Base-by-base conservation (phyloP, 2,329 filamentous ascomycete species). In the Xylariaceae sp. region DNA sequence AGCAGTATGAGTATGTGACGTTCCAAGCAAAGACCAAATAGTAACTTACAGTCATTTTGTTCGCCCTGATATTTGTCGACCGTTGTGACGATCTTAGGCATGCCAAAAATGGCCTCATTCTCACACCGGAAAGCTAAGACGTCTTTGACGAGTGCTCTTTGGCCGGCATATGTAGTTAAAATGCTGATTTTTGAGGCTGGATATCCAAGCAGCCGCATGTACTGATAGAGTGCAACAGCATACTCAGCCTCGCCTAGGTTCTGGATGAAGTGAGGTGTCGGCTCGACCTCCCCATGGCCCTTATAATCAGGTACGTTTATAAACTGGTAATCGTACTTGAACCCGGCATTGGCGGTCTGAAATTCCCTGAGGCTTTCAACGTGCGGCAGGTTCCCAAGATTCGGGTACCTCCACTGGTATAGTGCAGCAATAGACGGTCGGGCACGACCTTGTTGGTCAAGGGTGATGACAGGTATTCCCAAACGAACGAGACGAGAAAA, bases 1-100 rank as follows among this genome's bases (percentile, higher is more conserved):
- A 6, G 34, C 4, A 16, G 39, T n/a, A 28, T 63, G 11, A 61
- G 52, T 34, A 44, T 3, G 11, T 56, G 29, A 16, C n/a, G 49
- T 33, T 21, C 8, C 2, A 26, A 39, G 5, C 17, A 26, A 34
- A 44, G 11, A 21, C 33, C 6, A 6, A 19, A 23, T n/a, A 28
- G 44, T 19, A 53, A 86, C 90, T 82, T 82, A 95, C 91, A 98
- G 71, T 99, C 95, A 75, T 99, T 99, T 76, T 99, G 95, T 79
- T 99, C 95, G 73, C 95, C 96, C 78, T 99, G 95, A 70, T 98
- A 99, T 74, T 96, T 97, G 78, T 99, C 95, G 62, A 99, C 94
- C 4, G 96, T 99, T 3, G 91, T 93, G 24, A 99, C 91, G 50
- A 90, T 88, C 74, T 88, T 90, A 16, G 95, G 95, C 74, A 96